Evolutionary conservation across 192 early-diverging fungal species (phyloP), one percentile per base, ranked within the genome.

Genomic region (Helicostylum pulchrum): DNA sequence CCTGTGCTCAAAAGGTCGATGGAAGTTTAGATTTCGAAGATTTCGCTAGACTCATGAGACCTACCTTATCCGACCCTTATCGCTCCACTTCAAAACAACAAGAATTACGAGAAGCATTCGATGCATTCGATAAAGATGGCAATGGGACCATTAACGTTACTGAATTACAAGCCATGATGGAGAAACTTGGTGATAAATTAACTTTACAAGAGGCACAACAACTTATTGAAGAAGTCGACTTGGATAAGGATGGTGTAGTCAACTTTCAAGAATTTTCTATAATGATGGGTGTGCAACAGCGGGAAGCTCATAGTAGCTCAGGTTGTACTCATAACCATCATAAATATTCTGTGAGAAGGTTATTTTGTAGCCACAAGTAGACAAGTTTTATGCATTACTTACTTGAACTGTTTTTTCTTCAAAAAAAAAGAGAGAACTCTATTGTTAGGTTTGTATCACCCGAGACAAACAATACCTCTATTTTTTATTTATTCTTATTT

Each of bases 21-120:
- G 77, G 53, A 39, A 56, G 76, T 31, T 76, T 90, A 34, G 76
- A 72, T 34, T 79, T 80, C 63, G 77, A 87, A 5, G 80, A 85
- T 65, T 90, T 89, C 70, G 73, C 75, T 46, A 43, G 63, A 17
- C 77, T 89, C 32, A 88, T 89, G 87, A 51, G 53, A 50, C 66
- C 74, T 3, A 71, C 74, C 2, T 57, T 71, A n/a, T 47, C 48
- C 9, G 53, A 54, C 1, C 67, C 57, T 7, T 9, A 30, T 12
- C 53, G 47, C 9, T 15, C 45, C 7, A 64, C 31, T 2, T 59
- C 31, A 6, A 57, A 53, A 15, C 54, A 66, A 11, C 42, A 64
- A 8, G 74, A 76, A 46, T 55, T 76, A 0, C 26, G 8, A 14
- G 74, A 76, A 20, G 66, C 74, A 31, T 76, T 76, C 49, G 47